A percentile compares a stretch with the other conserved stretches of the same genome.
Evolutionary conservation across 768 basidiomycete species (phyloP).

Genomic region (Lactarius evosmus): DNA sequence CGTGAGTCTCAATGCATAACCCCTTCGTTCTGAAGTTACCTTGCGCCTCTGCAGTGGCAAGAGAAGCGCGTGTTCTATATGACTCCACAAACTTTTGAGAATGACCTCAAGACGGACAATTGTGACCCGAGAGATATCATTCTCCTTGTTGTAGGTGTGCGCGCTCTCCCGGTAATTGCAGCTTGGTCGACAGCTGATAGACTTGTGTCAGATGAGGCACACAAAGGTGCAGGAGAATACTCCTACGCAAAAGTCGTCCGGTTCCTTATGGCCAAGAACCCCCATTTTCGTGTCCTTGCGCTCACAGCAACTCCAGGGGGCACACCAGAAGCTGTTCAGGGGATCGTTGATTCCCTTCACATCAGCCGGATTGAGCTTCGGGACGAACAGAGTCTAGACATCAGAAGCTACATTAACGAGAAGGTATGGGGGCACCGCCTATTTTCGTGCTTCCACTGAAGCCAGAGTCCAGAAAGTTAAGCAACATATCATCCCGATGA

Average conservation of each 20-base stretch:
- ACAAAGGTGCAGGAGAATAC: constrained; percentile 90
- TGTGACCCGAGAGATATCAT: constrained; percentile 81
- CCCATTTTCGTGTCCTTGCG: constrained; percentile 87
- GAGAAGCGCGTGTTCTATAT: constrained; percentile 89
- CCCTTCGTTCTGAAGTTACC: not conserved
- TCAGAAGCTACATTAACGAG: constrained; percentile 80
- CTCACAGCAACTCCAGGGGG: constrained; percentile 94
- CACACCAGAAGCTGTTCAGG: constrained; percentile 82
- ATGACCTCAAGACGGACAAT: constrained; percentile 70
- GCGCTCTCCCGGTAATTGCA: not conserved
- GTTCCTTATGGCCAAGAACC: constrained; percentile 90
- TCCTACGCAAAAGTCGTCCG: constrained; percentile 88
- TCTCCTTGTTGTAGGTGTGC: constrained; percentile 80
- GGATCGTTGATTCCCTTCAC: constrained; percentile 87
- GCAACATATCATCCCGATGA: constrained; percentile 75
- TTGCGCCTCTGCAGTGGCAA: constrained; percentile 52
- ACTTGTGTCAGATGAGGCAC: constrained; percentile 74
- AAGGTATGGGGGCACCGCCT: constrained; percentile 50
- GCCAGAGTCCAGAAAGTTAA: constrained; percentile 53
- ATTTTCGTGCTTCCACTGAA: not conserved
- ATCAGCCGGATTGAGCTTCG: constrained; percentile 95
- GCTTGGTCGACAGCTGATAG: constrained; percentile 1
- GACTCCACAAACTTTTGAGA: constrained; percentile 92
- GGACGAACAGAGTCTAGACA: constrained; percentile 85
- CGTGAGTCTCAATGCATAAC: constrained; percentile 41